These are phyloP conservation scores for Zoysia japonica DNA, from an alignment of 176 grass and related monocot genomes.

Conservation along the genomic window DNA sequence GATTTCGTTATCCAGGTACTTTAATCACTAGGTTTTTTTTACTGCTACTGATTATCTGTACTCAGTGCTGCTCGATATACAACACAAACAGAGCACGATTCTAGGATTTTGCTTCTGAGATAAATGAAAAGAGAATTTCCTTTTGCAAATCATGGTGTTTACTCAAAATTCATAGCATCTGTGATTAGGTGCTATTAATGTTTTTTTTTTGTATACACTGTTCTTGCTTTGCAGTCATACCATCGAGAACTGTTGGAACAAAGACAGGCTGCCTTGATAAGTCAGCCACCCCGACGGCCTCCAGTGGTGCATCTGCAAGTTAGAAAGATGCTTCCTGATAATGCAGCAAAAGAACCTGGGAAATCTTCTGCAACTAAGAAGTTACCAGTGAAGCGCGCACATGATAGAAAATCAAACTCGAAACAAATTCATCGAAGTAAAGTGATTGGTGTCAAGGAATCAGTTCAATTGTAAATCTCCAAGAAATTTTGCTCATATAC, in stretches of 20 bases:
- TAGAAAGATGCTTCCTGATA: slow-evolving; percentile 50
- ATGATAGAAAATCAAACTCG: slow-evolving; percentile 64
- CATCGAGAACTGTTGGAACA: slow-evolving; percentile 85
- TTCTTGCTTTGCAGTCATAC: slow-evolving; percentile 63
- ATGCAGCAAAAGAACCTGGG: slow-evolving; percentile 14
- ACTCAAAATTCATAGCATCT: background rate
- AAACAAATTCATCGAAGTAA: slow-evolving; percentile 56
- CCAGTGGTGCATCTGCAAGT: slow-evolving; percentile 24
- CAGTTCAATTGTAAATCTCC: slow-evolving; percentile 50
- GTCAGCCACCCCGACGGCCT: slow-evolving; percentile 43
- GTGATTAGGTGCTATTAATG: background rate
- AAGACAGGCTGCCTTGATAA: slow-evolving; percentile 48
- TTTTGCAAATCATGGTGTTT: background rate
- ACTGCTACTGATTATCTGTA: background rate
- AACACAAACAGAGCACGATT: background rate
- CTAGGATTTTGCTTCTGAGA: background rate
- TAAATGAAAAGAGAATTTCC: background rate
- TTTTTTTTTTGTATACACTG: too few relatives aligned
- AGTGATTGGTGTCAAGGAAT: slow-evolving; percentile 36
- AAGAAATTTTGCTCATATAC: slow-evolving; percentile 35
- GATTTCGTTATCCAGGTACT: slow-evolving; percentile 97
- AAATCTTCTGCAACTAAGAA: slow-evolving; percentile 41
- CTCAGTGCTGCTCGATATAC: background rate
- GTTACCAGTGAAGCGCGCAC: slow-evolving; percentile 39
- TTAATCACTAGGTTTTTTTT: background rate